Conservation (phyloP, 306 rosid species). For the Sphenostylis stenocarpa region DNA sequence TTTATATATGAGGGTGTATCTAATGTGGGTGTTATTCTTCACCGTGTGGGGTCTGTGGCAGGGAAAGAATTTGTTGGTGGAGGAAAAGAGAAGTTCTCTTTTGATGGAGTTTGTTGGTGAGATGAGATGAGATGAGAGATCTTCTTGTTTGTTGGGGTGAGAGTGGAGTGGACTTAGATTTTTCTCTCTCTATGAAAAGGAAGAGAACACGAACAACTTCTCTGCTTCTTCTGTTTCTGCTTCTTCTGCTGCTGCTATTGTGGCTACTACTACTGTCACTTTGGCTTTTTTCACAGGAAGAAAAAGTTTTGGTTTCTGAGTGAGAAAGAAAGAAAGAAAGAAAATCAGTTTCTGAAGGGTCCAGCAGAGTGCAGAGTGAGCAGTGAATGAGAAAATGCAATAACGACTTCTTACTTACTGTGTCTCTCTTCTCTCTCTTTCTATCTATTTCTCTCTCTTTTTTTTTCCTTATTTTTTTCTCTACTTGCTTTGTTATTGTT, state of each 20-base stretch:
- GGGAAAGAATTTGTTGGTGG: slow-evolving; percentile 14
- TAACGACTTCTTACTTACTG: slow-evolving; percentile 59
- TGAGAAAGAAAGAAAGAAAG: slow-evolving; percentile 7
- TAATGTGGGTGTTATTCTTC: slow-evolving; percentile 41
- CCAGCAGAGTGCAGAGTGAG: slow-evolving; percentile 34
- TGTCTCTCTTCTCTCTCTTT: slow-evolving; percentile 43
- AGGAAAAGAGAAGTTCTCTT: background rate
- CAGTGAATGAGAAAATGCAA: slow-evolving; percentile 43
- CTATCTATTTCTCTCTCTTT: slow-evolving; percentile 14
- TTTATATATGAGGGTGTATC: slow-evolving; percentile 23
- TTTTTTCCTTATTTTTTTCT: background rate
- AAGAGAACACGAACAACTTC: slow-evolving; percentile 5
- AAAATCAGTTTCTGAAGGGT: slow-evolving; percentile 28
- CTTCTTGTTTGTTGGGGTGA: background rate
- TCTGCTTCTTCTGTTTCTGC: slow-evolving; percentile 23
- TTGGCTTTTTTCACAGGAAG: slow-evolving; percentile 51
- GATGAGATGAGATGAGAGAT: background rate
- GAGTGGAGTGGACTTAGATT: slow-evolving; percentile 24
- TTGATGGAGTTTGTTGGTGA: background rate
- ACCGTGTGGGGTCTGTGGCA: slow-evolving; percentile 57
- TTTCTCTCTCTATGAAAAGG: slow-evolving; percentile 14
- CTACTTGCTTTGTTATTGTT: slow-evolving; percentile 21
- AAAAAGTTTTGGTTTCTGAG: slow-evolving; percentile 23
- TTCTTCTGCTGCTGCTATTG: slow-evolving; percentile 31
- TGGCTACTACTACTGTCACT: slow-evolving; percentile 57